A percentile compares a stretch with the other conserved stretches of the same genome.
Evolutionary conservation across 805 yeast genomes (phyloP).

Genomic region (Candida nitratophila): DNA sequence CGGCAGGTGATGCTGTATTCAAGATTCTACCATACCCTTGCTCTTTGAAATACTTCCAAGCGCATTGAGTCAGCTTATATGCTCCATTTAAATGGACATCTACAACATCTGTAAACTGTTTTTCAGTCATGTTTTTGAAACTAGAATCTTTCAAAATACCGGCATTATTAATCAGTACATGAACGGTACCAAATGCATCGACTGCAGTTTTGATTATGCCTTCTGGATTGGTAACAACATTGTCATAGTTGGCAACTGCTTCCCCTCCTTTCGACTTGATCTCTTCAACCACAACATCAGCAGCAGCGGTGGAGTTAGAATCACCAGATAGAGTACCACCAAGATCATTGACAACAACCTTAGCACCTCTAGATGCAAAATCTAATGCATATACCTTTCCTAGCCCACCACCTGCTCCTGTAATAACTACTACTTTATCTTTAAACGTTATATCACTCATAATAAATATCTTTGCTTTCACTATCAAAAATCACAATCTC

Average conservation of each 20-base stretch:
- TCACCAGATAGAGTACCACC: constrained; percentile 79
- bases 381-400: constrained; percentile 85
- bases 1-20: constrained; percentile 97
- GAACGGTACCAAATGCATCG: constrained; percentile 81
- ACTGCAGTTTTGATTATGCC: constrained; percentile 82
- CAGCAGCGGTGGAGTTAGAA: constrained; percentile 65
- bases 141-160: constrained; percentile 88
- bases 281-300: constrained; percentile 85
- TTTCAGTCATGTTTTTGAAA: constrained; percentile 77
- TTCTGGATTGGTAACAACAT: constrained; percentile 75
- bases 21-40: constrained; percentile 85
- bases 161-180: constrained; percentile 86
- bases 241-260: constrained; percentile 93
- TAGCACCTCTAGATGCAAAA: constrained; percentile 87
- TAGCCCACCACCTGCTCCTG: constrained; percentile 97
- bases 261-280: constrained; percentile 68
- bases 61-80: constrained; percentile 75
- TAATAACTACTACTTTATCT: constrained; percentile 83
- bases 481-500: no score
- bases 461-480: not conserved
- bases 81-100: constrained; percentile 91
- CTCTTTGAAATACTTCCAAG: constrained; percentile 83
- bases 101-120: constrained; percentile 71
- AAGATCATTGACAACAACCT: constrained; percentile 90
- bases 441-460: constrained; percentile 42